Conservation (phyloP, 352 stramenopile species). For the Globisporangium okanoganense region DNA sequence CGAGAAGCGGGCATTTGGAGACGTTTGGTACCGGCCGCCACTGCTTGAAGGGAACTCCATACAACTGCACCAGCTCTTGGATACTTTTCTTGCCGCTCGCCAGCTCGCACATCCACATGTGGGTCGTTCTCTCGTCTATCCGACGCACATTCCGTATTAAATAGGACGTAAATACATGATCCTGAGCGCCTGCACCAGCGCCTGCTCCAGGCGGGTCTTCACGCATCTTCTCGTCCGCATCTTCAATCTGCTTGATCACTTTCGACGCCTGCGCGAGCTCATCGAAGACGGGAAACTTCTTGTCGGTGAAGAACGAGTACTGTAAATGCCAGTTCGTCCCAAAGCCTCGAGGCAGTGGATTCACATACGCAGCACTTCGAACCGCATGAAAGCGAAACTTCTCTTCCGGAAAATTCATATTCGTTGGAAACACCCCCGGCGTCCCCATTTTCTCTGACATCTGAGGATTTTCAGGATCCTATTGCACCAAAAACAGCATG, state of each 20-base stretch:
- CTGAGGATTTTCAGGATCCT: constrained; percentile 66
- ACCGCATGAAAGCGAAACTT: constrained; percentile 77
- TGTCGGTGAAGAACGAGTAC: constrained; percentile 84
- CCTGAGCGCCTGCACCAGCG: constrained; percentile 17
- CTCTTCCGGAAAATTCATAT: constrained; percentile 71
- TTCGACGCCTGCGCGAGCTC: constrained; percentile 43
- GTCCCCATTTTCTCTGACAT: constrained; percentile 66
- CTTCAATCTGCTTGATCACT: constrained; percentile 42
- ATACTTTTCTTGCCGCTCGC: constrained; percentile 54
- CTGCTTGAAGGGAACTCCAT: constrained; percentile 82
- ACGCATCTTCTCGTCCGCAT: constrained; percentile 6
- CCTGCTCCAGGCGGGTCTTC: not conserved
- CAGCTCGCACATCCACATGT: constrained; percentile 81
- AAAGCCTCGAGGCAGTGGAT: constrained; percentile 68
- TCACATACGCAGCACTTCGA: constrained; percentile 74
- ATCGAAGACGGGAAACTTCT: constrained; percentile 71
- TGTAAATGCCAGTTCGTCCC: constrained; percentile 79
- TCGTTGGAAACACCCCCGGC: constrained; percentile 73
- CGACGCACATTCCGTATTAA: constrained; percentile 79
- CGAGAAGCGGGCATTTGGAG: constrained; percentile 76
- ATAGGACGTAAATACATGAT: constrained; percentile 70
- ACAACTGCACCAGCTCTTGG: constrained; percentile 66
- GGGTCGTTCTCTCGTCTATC: constrained; percentile 73
- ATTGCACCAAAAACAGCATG: not conserved
- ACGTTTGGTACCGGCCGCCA: constrained; percentile 72